Evolutionary conservation across 805 yeast species (phyloP).

Genomic region (Candida hispaniensis): DNA sequence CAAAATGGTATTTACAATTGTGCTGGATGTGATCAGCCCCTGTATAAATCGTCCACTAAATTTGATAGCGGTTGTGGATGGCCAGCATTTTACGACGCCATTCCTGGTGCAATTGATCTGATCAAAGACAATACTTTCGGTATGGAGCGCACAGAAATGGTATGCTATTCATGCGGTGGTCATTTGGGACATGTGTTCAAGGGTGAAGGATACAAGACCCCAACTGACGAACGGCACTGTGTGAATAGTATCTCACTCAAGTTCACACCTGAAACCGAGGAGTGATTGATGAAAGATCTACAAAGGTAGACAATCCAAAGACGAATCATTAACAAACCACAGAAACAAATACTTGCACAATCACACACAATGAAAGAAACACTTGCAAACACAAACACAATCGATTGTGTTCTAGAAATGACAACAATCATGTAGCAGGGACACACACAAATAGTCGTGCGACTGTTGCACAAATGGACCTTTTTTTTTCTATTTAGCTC

Average conservation of each 20-base stretch:
- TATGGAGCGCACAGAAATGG: slow-evolving; percentile 80
- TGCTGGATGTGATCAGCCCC: slow-evolving; percentile 74
- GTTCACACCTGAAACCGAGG: too few species aligned
- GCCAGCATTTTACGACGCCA: slow-evolving; percentile 92
- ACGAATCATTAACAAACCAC: too few species aligned
- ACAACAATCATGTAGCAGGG: too few species aligned
- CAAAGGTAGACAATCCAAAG: too few species aligned
- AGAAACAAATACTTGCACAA: too few species aligned
- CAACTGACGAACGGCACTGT: slow-evolving; percentile 89
- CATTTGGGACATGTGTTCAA: slow-evolving; percentile 92
- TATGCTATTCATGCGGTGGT: slow-evolving; percentile 80
- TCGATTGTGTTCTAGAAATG: too few species aligned
- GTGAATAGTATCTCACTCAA: slow-evolving; percentile 78
- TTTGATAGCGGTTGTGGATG: slow-evolving; percentile 93
- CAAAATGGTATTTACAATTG: slow-evolving; percentile 62
- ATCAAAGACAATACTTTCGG: slow-evolving; percentile 56
- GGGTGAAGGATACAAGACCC: slow-evolving; percentile 85
- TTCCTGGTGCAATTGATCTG: slow-evolving; percentile 64
- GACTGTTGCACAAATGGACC: too few species aligned
- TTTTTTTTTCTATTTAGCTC: too few species aligned
- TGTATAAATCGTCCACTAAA: slow-evolving; percentile 70
- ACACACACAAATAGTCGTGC: too few species aligned
- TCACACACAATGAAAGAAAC: too few species aligned
- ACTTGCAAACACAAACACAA: too few species aligned
- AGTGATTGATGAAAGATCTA: too few species aligned